phyloP scores from a whole-genome alignment of 2,329 filamentous ascomycete species.

The Fragosphaeria purpurea region DNA sequence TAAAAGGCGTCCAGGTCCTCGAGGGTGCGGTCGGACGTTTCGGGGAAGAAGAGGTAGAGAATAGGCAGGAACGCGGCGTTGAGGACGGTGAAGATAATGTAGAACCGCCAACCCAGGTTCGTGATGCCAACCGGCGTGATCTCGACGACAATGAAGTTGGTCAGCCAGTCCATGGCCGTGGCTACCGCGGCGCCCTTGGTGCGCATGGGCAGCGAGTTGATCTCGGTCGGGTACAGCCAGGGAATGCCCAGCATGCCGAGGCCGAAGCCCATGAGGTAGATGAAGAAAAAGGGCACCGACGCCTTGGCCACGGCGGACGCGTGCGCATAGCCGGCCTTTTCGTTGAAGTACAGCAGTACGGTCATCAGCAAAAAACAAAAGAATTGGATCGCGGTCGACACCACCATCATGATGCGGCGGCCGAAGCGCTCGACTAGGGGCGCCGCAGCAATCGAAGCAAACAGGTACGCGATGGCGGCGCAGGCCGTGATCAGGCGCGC shows the following conservation, averaged over 20 bases:
- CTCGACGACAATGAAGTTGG: constrained; percentile 29
- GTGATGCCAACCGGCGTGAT: constrained; percentile 27
- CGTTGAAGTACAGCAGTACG: constrained; percentile 15
- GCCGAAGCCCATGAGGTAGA: constrained; percentile 16
- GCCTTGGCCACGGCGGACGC: too few relatives aligned
- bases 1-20: constrained; percentile 1
- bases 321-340: constrained; percentile 13
- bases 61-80: constrained; percentile 35
- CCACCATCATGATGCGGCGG: constrained; percentile 47
- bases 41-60: constrained; percentile 40
- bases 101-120: constrained; percentile 41
- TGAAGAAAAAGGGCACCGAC: constrained; percentile 16
- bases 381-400: constrained; percentile 26
- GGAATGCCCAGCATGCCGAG: constrained; percentile 26
- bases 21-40: constrained; percentile 21
- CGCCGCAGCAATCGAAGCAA: constrained; percentile 19
- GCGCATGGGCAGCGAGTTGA: constrained; percentile 18
- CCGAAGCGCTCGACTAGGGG: constrained; percentile 30
- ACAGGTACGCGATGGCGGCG: constrained; percentile 23
- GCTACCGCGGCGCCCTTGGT: constrained; percentile 27
- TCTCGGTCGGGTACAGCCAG: constrained; percentile 23
- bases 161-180: constrained; percentile 25
- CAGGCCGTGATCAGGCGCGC: constrained; percentile 42
- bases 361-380: neutral
- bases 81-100: constrained; percentile 40